Evolutionary conservation across 148 eudicot genomes (phyloP).

Genomic region (Vaccinium myrtillus): DNA sequence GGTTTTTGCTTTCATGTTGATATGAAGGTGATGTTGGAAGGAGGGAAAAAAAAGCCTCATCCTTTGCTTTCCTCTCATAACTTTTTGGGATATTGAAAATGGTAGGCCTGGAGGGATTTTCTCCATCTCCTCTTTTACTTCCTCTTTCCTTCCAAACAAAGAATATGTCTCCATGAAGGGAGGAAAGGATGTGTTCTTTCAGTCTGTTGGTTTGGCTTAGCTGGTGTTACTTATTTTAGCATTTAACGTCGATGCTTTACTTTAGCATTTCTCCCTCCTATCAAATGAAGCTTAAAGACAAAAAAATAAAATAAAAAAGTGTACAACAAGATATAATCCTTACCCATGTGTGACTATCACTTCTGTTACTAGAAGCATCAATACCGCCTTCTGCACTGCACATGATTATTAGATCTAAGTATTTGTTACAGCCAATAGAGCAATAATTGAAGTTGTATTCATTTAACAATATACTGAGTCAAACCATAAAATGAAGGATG

Average conservation of each 20-base stretch:
- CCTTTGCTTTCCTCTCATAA: background rate
- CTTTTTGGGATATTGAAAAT: background rate
- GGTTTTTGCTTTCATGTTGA: background rate
- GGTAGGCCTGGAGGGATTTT: background rate
- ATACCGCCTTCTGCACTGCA: slow-evolving; percentile 35
- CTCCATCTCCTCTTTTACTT: background rate
- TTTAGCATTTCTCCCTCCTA: background rate
- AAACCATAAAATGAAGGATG: too few relatives aligned
- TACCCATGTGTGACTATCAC: slow-evolving; percentile 47
- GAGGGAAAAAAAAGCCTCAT: background rate
- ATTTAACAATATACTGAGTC: too few relatives aligned
- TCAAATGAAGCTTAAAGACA: background rate
- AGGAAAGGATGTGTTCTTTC: background rate
- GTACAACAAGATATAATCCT: slow-evolving; percentile 18
- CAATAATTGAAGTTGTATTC: too few relatives aligned
- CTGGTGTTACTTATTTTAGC: background rate
- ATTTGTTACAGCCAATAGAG: too few relatives aligned
- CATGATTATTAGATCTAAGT: background rate
- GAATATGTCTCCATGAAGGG: background rate
- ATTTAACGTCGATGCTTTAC: background rate
- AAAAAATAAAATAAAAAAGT: background rate
- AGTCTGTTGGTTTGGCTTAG: background rate
- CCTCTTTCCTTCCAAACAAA: background rate
- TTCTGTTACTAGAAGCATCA: slow-evolving; percentile 47
- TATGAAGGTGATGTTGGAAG: background rate